phyloP scores from a whole-genome alignment of 2,329 filamentous ascomycete species.

The Aspergillus sp. region DNA sequence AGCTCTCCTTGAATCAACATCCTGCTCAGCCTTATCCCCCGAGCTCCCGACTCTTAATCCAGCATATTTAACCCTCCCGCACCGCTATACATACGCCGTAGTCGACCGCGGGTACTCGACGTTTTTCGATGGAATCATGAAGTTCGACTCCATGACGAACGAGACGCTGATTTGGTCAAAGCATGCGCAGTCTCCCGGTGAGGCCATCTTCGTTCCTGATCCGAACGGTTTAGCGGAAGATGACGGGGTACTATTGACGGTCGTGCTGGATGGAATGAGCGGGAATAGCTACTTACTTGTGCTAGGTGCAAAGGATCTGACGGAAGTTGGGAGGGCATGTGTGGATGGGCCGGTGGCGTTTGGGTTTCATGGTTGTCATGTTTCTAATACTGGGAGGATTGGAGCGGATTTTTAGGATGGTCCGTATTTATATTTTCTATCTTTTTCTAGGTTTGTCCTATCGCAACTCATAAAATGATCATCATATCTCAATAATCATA shows the following conservation, averaged over 20 bases:
- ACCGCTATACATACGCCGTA: slow-evolving; percentile 53
- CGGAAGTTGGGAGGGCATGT: slow-evolving; percentile 52
- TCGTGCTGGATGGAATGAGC: slow-evolving; percentile 52
- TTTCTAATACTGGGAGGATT: slow-evolving; percentile 17
- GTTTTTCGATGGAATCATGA: slow-evolving; percentile 54
- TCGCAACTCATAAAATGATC: too few species aligned
- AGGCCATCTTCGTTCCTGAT: slow-evolving; percentile 53
- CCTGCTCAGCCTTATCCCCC: slow-evolving; percentile 25
- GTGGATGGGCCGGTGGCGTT: slow-evolving; percentile 51
- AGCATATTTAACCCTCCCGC: slow-evolving; percentile 39
- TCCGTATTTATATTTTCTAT: neutral
- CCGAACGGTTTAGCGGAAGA: slow-evolving; percentile 44
- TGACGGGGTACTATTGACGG: slow-evolving; percentile 53
- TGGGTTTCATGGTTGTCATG: slow-evolving; percentile 54
- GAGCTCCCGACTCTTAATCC: slow-evolving; percentile 56
- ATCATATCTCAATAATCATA: too few species aligned
- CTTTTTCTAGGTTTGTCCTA: neutral
- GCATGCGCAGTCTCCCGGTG: slow-evolving; percentile 53
- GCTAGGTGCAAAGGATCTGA: slow-evolving; percentile 52
- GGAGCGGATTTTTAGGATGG: slow-evolving; percentile 6
- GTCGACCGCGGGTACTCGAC: slow-evolving; percentile 47
- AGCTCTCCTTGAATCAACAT: slow-evolving; percentile 30
- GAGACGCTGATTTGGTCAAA: slow-evolving; percentile 44
- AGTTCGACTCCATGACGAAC: slow-evolving; percentile 51
- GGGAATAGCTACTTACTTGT: slow-evolving; percentile 55